Conservation (phyloP, 768 basidiomycete genomes). For the Boletus rubropictus region DNA sequence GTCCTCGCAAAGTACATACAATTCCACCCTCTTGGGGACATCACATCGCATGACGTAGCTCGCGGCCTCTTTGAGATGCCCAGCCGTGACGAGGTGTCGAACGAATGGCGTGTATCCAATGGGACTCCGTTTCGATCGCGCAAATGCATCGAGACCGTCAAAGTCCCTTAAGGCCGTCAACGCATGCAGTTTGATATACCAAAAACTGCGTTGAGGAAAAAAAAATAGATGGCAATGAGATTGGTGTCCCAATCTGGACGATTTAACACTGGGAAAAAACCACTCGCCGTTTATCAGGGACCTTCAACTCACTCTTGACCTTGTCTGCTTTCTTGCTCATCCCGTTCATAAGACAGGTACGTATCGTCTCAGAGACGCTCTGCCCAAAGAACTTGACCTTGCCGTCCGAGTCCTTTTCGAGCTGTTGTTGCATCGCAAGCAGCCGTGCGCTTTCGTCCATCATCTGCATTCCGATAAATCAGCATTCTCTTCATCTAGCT, state of each 20-base stretch:
- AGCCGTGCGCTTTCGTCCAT: slow-evolving; percentile 80
- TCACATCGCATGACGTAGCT: slow-evolving; percentile 82
- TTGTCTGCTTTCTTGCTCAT: slow-evolving; percentile 87
- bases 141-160: slow-evolving; percentile 78
- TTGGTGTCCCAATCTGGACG: not conserved
- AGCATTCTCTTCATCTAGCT: not conserved
- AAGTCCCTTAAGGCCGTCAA: slow-evolving; percentile 78
- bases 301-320: slow-evolving; percentile 83
- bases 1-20: slow-evolving; percentile 87
- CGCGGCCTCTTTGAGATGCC: slow-evolving; percentile 70
- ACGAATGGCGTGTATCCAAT: slow-evolving; percentile 95
- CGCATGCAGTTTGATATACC: slow-evolving; percentile 87
- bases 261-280: not conserved
- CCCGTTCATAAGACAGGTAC: slow-evolving; percentile 67
- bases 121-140: slow-evolving; percentile 83
- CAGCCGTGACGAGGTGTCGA: slow-evolving; percentile 66
- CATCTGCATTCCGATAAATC: slow-evolving; percentile 51
- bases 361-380: slow-evolving; percentile 84
- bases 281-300: slow-evolving; percentile 86
- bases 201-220: slow-evolving; percentile 56
- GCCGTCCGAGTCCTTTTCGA: slow-evolving; percentile 80
- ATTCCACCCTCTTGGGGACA: slow-evolving; percentile 69
- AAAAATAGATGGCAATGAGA: not conserved
- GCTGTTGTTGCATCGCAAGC: slow-evolving; percentile 75
- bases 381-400: slow-evolving; percentile 76